Evolutionary conservation across 495 filamentous ascomycete genomes (phyloP).

Genomic region (Hyaloscypha finlandica): DNA sequence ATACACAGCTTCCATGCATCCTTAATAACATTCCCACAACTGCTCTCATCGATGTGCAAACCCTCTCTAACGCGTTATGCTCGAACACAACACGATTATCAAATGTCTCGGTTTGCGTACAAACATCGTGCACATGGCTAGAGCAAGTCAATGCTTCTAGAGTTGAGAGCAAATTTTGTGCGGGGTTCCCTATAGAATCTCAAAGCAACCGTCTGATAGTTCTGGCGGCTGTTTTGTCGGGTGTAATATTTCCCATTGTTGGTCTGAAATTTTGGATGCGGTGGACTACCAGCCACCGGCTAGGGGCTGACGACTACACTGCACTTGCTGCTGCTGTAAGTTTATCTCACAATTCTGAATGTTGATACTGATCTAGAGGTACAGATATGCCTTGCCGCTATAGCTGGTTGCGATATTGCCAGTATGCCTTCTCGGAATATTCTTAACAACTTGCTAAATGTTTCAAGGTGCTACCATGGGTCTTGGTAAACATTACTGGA

Average conservation of each 20-base stretch:
- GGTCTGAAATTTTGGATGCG: conserved; percentile 8
- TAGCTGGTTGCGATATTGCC: not conserved
- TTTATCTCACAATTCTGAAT: not conserved
- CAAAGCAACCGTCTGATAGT: conserved; percentile 6
- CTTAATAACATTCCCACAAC: not conserved
- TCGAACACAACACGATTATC: conserved; percentile 1
- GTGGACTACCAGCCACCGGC: not conserved
- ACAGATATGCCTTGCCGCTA: not conserved
- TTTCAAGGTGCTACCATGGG: conserved; percentile 13
- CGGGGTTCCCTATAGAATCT: conserved; percentile 11
- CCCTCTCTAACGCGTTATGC: not conserved
- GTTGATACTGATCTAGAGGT: not conserved
- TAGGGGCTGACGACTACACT: conserved; percentile 13
- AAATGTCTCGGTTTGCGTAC: conserved; percentile 17
- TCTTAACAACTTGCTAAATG: conserved; percentile 15
- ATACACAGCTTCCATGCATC: not conserved
- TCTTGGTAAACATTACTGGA: conserved; percentile 29
- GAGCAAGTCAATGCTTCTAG: conserved; percentile 22
- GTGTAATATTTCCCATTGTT: conserved; percentile 13
- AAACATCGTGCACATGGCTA: conserved; percentile 15
- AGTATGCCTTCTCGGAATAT: not conserved
- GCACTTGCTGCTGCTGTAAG: conserved; percentile 10
- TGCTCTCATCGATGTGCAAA: not conserved
- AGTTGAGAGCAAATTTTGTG: conserved; percentile 11
- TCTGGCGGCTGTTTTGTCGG: not conserved